Evolutionary conservation across 768 basidiomycete genomes (phyloP), one percentile per base, ranked within the genome.

Genomic region (Leccinum rimulosum): DNA sequence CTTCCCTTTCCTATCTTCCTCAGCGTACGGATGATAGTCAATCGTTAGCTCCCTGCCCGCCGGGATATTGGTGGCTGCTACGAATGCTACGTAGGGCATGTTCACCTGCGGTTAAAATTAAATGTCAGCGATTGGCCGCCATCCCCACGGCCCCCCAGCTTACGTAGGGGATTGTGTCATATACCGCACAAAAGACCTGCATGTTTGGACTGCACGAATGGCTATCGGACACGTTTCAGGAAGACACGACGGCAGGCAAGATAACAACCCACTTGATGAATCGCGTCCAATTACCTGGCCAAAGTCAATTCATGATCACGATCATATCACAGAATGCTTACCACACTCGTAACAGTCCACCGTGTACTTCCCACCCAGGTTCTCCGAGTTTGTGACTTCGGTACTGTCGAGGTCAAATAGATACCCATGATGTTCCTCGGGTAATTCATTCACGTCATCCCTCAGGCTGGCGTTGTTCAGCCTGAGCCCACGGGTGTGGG

Each of bases 271-370:
- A 87, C 88, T 89, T 90, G 33, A 89, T 75, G 61, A 89, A 90
- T 4, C 87, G 80, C 8, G 87, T 86, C 88, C 88, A 90, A 63
- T 89, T 90, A 7, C 88, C 88, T 88, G 61, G 27, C 52, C 52
- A 49, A 38, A 38, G 48, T 63, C 55, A 67, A 48, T 56, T 36
- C 45, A 49, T 31, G 52, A 54, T 35, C 50, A 52, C 2, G 25
- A 49, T 36, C 48, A 30, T 33, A 33, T 52, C 38, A 27, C 36
- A 15, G 50, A 27, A 10, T 7, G 59, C 82, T 48, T 54, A 85
- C 88, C 88, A 61, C 69, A 75, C 1, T 65, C 66, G 52, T 75
- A 76, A 0, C 81, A 82, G 65, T 88, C 82, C 6, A 89, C 87
- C 3, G 82, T 83, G 61, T 80, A 88, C 51, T 68, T 62, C 52